A percentile compares a stretch with the other conserved stretches of the same genome.
Conservation (phyloP, 2,329 filamentous ascomycete species). For the Celoporthe dispersa region DNA sequence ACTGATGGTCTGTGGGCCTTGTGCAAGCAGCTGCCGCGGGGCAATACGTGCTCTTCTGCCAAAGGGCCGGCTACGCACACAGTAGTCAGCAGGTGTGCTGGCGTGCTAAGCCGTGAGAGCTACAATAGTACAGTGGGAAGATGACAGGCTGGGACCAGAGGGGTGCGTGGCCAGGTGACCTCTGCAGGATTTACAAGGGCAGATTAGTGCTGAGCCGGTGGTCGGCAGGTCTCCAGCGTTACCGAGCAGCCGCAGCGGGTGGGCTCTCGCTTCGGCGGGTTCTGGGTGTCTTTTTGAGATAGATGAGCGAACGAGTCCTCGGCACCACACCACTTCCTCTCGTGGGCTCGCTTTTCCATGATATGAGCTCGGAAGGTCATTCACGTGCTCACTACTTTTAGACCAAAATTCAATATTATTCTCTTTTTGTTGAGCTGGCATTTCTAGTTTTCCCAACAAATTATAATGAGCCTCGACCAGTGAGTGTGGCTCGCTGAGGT, state of each 20-base stretch:
- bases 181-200: not conserved
- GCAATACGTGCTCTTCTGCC: not conserved
- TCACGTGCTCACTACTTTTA: no score
- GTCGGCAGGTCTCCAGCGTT: not conserved
- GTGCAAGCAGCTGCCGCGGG: no score
- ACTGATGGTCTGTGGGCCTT: not conserved
- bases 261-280: not conserved
- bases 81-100: not conserved
- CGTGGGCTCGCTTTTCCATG: no score
- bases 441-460: no score
- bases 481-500: no score
- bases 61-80: not conserved
- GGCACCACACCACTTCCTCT: not conserved
- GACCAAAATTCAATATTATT: no score
- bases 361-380: no score
- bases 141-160: not conserved
- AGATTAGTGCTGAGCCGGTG: not conserved
- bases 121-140: not conserved
- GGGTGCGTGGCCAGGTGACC: not conserved
- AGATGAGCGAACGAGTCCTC: conserved; percentile 10
- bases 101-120: not conserved
- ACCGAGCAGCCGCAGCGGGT: not conserved
- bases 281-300: conserved; percentile 28
- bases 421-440: no score
- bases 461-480: no score